Evolutionary conservation across 345 rosid species (phyloP).

Genomic region (Camelina sativa): DNA sequence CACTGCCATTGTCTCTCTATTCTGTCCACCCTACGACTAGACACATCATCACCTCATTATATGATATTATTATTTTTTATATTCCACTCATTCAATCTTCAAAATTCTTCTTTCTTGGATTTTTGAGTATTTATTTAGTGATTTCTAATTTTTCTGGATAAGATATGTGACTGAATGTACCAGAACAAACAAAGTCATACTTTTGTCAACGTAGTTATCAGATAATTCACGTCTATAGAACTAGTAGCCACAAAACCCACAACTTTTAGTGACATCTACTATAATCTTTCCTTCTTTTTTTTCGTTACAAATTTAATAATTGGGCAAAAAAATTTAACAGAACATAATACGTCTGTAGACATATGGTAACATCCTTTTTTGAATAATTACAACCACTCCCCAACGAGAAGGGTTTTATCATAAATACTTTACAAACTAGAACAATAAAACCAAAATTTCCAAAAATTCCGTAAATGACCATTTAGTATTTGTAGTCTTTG

Average conservation of each 20-base stretch:
- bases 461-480: neutral
- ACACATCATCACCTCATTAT: slow-evolving; percentile 49
- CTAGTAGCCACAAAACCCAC: neutral
- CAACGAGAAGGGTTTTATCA: neutral
- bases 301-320: neutral
- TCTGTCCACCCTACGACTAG: slow-evolving; percentile 46
- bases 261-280: neutral
- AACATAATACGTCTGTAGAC: neutral
- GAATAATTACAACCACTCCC: neutral
- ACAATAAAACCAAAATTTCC: neutral
- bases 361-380: neutral
- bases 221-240: neutral
- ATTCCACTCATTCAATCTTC: neutral
- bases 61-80: slow-evolving; percentile 14
- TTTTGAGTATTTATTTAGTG: neutral
- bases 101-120: neutral
- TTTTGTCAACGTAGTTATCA: slow-evolving; percentile 7
- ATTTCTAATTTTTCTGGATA: neutral
- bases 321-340: neutral
- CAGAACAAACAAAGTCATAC: neutral
- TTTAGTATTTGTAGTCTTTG: slow-evolving; percentile 44
- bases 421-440: neutral
- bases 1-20: slow-evolving; percentile 49
- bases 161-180: neutral
- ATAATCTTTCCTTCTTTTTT: neutral